Conservation (phyloP, 257 asterid genomes). For the Solanum corneliomulleri region DNA sequence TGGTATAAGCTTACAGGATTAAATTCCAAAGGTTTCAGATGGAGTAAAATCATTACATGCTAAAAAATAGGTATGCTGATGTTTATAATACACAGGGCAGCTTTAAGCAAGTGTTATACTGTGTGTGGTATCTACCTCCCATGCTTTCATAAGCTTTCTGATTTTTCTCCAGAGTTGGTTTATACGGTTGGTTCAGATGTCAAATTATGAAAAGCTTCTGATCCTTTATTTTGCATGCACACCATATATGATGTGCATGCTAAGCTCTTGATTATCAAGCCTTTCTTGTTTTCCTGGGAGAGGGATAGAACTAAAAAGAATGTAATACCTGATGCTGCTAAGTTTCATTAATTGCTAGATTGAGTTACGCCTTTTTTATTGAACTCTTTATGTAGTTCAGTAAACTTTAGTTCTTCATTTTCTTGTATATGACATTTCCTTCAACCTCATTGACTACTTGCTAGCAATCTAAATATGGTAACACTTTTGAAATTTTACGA, state of each 20-base stretch:
- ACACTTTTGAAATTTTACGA: neutral
- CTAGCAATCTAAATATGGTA: neutral
- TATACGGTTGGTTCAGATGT: neutral
- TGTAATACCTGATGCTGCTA: neutral
- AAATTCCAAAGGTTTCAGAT: neutral
- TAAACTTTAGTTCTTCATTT: neutral
- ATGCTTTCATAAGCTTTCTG: neutral
- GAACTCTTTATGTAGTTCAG: neutral
- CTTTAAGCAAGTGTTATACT: neutral
- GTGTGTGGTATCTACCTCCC: neutral
- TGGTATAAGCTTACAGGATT: neutral
- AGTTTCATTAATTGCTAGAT: neutral
- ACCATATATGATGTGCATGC: neutral
- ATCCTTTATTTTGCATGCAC: neutral
- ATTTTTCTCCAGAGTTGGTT: neutral
- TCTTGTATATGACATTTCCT: neutral
- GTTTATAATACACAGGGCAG: neutral
- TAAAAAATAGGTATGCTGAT: neutral
- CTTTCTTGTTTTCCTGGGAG: neutral
- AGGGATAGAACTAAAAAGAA: neutral
- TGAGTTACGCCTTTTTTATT: neutral
- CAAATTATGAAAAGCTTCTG: neutral
- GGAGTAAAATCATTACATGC: neutral
- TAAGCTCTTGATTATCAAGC: neutral
- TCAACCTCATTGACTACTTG: neutral